phyloP scores from a whole-genome alignment of 139 green algal genomes.

The Trebouxia sp. region DNA sequence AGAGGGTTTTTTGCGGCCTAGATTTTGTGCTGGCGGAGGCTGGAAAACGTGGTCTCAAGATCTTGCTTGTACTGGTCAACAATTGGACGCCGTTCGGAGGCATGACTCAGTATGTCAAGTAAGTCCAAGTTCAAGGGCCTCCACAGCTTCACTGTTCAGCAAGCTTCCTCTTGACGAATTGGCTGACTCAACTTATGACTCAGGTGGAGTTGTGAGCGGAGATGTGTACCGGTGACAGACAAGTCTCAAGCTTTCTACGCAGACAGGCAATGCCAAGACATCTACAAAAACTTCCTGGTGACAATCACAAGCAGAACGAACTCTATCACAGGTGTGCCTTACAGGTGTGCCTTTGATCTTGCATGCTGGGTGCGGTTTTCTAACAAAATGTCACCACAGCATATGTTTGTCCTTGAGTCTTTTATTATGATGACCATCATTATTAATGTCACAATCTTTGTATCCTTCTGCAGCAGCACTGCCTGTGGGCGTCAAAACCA shows the following conservation, averaged over 20 bases:
- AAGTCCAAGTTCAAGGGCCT: too few relatives aligned
- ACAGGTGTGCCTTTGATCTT: conserved; percentile 42
- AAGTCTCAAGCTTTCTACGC: conserved; percentile 55
- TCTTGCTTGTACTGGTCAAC: conserved; percentile 75
- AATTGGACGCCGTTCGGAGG: conserved; percentile 80
- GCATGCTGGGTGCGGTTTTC: background rate
- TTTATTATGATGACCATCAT: too few relatives aligned
- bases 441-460: too few relatives aligned
- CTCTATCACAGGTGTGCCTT: conserved; percentile 55
- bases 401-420: too few relatives aligned
- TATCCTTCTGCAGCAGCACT: too few relatives aligned
- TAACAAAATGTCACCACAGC: too few relatives aligned
- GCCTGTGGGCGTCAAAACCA: too few relatives aligned
- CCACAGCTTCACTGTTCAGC: background rate
- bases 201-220: conserved; percentile 33
- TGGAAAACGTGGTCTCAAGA: conserved; percentile 37
- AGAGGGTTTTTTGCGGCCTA: conserved; percentile 50
- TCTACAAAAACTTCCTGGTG: conserved; percentile 53
- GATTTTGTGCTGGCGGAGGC: conserved; percentile 69
- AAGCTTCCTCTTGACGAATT: background rate
- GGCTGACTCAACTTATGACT: conserved; percentile 1
- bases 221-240: background rate
- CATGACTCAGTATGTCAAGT: conserved; percentile 80
- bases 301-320: conserved; percentile 41
- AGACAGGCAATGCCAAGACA: conserved; percentile 45